phyloP scores from a whole-genome alignment of 257 asterid genomes.

The Scutellaria galericulata region DNA sequence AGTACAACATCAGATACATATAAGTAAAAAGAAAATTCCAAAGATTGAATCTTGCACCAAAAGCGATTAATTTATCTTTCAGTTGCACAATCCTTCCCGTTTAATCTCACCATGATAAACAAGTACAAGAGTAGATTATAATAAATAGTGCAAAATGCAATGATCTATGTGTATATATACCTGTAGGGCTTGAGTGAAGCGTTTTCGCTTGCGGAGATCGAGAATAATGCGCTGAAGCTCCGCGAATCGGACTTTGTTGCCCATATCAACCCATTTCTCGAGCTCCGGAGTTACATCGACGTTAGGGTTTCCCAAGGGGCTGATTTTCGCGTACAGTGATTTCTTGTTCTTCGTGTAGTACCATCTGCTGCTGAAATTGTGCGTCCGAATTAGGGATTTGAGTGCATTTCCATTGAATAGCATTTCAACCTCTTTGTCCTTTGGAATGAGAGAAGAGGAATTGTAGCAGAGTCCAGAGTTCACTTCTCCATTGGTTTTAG shows the following conservation, averaged over 20 bases:
- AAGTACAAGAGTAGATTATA: neutral
- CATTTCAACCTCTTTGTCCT: constrained; percentile 36
- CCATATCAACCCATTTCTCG: constrained; percentile 66
- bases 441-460: neutral
- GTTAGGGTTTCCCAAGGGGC: constrained; percentile 81
- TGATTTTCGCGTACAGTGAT: constrained; percentile 67
- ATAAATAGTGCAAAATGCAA: neutral
- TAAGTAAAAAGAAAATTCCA: neutral
- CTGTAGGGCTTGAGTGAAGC: constrained; percentile 80
- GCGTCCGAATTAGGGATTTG: constrained; percentile 38
- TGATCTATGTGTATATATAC: constrained; percentile 35
- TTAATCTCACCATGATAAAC: neutral
- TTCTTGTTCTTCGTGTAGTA: constrained; percentile 50
- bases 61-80: neutral
- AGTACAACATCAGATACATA: constrained; percentile 2
- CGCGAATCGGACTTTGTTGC: constrained; percentile 64
- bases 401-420: constrained; percentile 26
- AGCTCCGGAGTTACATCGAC: constrained; percentile 61
- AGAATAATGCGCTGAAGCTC: constrained; percentile 75
- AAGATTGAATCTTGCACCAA: constrained; percentile 11
- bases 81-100: neutral
- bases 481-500: constrained; percentile 17
- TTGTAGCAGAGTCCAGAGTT: neutral
- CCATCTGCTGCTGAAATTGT: constrained; percentile 41
- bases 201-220: constrained; percentile 84